Percentiles rank a stretch among this genome's conserved stretches.
These are phyloP conservation scores for Santalum album DNA, from an alignment of 164 flowering plant genomes.

Conservation along the genomic window DNA sequence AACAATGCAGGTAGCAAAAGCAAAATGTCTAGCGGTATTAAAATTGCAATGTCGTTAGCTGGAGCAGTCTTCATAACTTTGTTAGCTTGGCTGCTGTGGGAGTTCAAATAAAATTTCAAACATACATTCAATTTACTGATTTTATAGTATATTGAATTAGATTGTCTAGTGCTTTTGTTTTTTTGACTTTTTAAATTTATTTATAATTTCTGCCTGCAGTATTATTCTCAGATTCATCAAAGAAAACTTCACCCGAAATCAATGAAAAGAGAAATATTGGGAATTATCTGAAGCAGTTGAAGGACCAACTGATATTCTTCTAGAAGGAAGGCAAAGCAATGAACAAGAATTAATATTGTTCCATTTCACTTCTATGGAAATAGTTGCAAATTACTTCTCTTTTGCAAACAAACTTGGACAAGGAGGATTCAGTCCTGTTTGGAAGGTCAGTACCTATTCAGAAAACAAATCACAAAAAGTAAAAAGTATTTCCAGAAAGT, in stretches of 20 bases:
- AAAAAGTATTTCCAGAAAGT: not conserved
- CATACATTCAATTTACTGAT: constrained; percentile 14
- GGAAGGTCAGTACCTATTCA: constrained; percentile 39
- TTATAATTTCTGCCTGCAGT: not conserved
- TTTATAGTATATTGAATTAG: not conserved
- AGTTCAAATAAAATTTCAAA: constrained; percentile 20
- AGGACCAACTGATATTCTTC: constrained; percentile 18
- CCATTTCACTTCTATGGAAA: constrained; percentile 28
- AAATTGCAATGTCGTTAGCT: constrained; percentile 13
- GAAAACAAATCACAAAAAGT: not conserved
- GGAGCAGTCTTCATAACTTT: constrained; percentile 15
- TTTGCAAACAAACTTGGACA: constrained; percentile 53
- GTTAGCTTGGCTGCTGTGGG: constrained; percentile 27
- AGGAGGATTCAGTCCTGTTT: constrained; percentile 84
- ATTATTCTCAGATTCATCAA: constrained; percentile 2
- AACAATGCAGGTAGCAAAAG: constrained; percentile 12
- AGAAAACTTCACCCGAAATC: constrained; percentile 2
- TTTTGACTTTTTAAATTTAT: not conserved
- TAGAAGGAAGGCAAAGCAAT: constrained; percentile 23
- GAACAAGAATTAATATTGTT: constrained; percentile 40
- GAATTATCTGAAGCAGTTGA: constrained; percentile 31
- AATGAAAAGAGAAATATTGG: constrained; percentile 19
- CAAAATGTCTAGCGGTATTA: constrained; percentile 10
- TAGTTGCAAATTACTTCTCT: constrained; percentile 49
- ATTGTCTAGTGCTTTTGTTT: not conserved